A percentile compares a stretch with the other conserved stretches of the same genome.
phyloP scores from a whole-genome alignment of 495 filamentous ascomycete species.

The Lichina pygmaea region DNA sequence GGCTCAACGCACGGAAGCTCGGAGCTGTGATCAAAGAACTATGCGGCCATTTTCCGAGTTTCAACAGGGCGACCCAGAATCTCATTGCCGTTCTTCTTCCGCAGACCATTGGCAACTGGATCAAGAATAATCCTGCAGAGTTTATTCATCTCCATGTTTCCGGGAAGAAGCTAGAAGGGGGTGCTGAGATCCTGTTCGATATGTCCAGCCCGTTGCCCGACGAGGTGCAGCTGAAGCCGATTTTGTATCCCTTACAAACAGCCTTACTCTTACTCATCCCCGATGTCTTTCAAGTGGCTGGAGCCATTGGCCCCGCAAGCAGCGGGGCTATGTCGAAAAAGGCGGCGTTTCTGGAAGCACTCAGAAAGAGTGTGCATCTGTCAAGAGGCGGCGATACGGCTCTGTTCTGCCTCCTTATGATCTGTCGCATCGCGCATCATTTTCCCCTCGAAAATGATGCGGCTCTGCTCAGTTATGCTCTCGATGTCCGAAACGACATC shows the following conservation, averaged over 20 bases:
- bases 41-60: conserved; percentile 31
- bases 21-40: conserved; percentile 31
- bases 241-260: conserved; percentile 33
- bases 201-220: conserved; percentile 30
- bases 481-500: conserved; percentile 38
- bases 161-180: conserved; percentile 28
- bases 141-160: conserved; percentile 29
- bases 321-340: conserved; percentile 30
- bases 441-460: conserved; percentile 29
- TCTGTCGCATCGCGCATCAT: conserved; percentile 30
- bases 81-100: conserved; percentile 29
- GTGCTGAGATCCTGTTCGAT: conserved; percentile 35
- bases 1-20: conserved; percentile 31
- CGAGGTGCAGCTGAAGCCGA: conserved; percentile 19
- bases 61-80: conserved; percentile 32
- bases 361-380: conserved; percentile 28
- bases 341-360: conserved; percentile 28
- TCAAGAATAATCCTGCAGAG: conserved; percentile 31
- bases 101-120: conserved; percentile 30
- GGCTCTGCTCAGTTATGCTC: conserved; percentile 32
- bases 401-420: conserved; percentile 28
- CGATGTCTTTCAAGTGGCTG: conserved; percentile 36
- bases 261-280: conserved; percentile 31
- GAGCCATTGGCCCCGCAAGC: conserved; percentile 30
- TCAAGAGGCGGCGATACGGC: conserved; percentile 24